phyloP scores from a whole-genome alignment of 148 eudicot species.

The Vaccinium myrtillus region DNA sequence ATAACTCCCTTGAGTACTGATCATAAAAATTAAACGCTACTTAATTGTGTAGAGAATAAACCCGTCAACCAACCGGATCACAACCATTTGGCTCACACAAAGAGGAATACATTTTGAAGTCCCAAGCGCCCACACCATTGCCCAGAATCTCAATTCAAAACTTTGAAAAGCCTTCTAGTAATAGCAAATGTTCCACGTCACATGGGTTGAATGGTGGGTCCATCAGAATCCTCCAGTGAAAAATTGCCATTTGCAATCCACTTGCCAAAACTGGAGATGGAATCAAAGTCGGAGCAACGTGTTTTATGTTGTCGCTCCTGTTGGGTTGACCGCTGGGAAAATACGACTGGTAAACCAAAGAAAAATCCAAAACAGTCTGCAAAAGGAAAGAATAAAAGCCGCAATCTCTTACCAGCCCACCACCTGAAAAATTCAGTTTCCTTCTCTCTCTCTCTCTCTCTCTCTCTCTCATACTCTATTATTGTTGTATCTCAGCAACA shows the following conservation, averaged over 20 bases:
- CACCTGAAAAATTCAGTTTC: too few species aligned
- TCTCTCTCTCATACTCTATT: not conserved
- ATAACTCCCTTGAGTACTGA: too few species aligned
- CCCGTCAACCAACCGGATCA: too few species aligned
- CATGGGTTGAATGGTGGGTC: not conserved
- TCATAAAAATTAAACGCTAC: too few species aligned
- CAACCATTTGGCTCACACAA: not conserved
- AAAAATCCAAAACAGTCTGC: too few species aligned
- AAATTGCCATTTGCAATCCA: not conserved
- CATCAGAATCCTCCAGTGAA: not conserved
- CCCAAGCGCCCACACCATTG: not conserved
- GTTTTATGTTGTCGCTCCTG: not conserved
- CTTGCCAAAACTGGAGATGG: not conserved
- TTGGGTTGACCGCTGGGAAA: slow-evolving; percentile 9
- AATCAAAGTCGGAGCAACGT: slow-evolving; percentile 8
- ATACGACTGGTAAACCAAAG: not conserved
- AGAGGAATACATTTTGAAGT: not conserved
- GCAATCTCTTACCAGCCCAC: not conserved
- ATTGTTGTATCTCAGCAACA: not conserved
- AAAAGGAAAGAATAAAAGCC: not conserved
- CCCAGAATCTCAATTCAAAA: not conserved
- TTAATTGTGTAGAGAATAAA: too few species aligned
- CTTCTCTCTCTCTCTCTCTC: not conserved
- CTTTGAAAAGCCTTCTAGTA: not conserved
- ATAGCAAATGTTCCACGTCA: not conserved